Evolutionary conservation across 441 rosid genomes (phyloP), one percentile per base, ranked within the genome.

Genomic region (California macrophylla): DNA sequence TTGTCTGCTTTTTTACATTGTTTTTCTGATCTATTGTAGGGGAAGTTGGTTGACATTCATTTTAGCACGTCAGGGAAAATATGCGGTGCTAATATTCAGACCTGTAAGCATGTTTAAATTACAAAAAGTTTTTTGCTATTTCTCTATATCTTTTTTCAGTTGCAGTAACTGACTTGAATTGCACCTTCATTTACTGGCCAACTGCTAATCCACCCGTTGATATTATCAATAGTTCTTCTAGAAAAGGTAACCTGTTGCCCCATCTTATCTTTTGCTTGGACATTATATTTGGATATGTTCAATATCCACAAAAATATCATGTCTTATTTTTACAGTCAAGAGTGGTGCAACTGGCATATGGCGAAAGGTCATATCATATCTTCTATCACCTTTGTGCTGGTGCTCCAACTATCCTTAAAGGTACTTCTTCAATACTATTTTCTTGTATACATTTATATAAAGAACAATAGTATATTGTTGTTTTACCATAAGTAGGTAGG

Each of bases 331-430:
- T 74, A 74, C 96, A 95, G 99, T 90, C 96, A 60, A 86, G 99
- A 82, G 98, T 95, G 64, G 95, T 87, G 82, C 97, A 95, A 80
- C 77, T 92, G 74, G 84, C 87, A 77, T 69, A 74, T 71, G 93
- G 93, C 68, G 99, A 95, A 87, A 84, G 99, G 79, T 89, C 99
- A 23, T 95, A 85, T 79, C 98, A 92, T 75, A 78, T 95, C 68
- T 90, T 95, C 72, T 95, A 95, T 80, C 93, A 90, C 78, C 86
- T 95, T 60, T 95, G 98, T 84, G 93, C 95, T 66, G 98, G 99
- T 72, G 97, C 96, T 86, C 84, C 98, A 8, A 80, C 86, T 58
- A 69, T 66, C 76, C 89, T 95, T 30, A 92, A 83, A 89, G 99
- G 99, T 92, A 87, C 63, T 65, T 56, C 28, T 21, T 56, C 28